Percentiles rank a stretch among this genome's conserved stretches.
Evolutionary conservation across 805 yeast species (phyloP).

Genomic region (Myxozyma mucilagina): DNA sequence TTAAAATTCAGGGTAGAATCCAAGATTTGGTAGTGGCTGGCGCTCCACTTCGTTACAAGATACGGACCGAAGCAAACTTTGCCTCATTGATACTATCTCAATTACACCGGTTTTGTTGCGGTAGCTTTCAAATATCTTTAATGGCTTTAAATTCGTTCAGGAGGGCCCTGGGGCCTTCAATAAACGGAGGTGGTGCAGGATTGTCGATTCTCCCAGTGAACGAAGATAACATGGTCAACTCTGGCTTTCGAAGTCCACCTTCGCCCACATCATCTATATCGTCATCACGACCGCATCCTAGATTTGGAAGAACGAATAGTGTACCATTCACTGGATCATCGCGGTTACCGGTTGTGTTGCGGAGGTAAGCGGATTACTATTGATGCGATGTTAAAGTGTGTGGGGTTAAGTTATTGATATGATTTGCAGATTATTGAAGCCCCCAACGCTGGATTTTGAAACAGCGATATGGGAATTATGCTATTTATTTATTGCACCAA

Average conservation of each 20-base stretch:
- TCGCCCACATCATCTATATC: conserved; percentile 27
- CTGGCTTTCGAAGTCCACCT: conserved; percentile 18
- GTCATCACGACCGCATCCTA: conserved; percentile 22
- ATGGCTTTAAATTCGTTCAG: conserved; percentile 16
- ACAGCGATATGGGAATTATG: conserved; percentile 91
- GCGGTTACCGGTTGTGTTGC: conserved; percentile 25
- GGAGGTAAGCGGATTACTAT: conserved; percentile 12
- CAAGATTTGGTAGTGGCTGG: not conserved
- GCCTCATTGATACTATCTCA: not conserved
- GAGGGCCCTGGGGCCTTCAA: conserved; percentile 15
- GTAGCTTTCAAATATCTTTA: not conserved
- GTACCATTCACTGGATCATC: conserved; percentile 5
- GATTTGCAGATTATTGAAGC: conserved; percentile 53
- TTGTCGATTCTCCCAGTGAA: conserved; percentile 16
- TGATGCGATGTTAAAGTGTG: not conserved
- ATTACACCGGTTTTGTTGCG: not conserved
- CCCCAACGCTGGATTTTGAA: conserved; percentile 85
- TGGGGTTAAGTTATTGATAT: not conserved
- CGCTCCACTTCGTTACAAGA: too few species aligned
- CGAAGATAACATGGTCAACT: conserved; percentile 2
- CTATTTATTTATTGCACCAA: conserved; percentile 70
- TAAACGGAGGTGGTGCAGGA: conserved; percentile 1
- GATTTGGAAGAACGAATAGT: conserved; percentile 1
- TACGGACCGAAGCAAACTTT: too few species aligned
- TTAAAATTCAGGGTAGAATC: not conserved